These are phyloP conservation scores for Gliomastix tumulicola DNA, from an alignment of 2,329 filamentous ascomycete species.

Conservation along the genomic window DNA sequence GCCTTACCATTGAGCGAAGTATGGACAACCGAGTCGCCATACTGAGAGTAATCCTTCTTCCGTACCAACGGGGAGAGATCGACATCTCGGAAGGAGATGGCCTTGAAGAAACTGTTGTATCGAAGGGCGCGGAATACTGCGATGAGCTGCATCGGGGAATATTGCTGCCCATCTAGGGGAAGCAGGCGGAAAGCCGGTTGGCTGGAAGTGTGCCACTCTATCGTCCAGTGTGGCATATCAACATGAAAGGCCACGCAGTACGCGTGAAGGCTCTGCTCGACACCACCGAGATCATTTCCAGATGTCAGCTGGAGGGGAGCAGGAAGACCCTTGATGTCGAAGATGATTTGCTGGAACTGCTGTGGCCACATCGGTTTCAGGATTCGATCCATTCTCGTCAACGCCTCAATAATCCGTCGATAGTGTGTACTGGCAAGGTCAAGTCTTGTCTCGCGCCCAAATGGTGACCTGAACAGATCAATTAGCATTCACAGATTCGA, in stretches of 20 bases:
- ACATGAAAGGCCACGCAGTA: slow-evolving; percentile 47
- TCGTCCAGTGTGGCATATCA: slow-evolving; percentile 43
- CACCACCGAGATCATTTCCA: slow-evolving; percentile 47
- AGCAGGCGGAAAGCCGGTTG: slow-evolving; percentile 48
- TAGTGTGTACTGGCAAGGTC: slow-evolving; percentile 49
- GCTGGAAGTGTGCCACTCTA: slow-evolving; percentile 31
- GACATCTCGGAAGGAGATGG: slow-evolving; percentile 46
- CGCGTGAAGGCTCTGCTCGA: slow-evolving; percentile 46
- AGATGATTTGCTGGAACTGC: slow-evolving; percentile 44
- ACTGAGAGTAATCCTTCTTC: slow-evolving; percentile 33
- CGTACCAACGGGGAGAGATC: slow-evolving; percentile 34
- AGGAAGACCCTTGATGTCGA: slow-evolving; percentile 43
- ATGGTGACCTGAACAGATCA: slow-evolving; percentile 25
- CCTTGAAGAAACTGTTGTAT: slow-evolving; percentile 54
- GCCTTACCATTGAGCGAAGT: slow-evolving; percentile 43
- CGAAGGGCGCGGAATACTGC: slow-evolving; percentile 48
- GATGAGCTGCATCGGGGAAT: slow-evolving; percentile 45
- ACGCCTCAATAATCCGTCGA: slow-evolving; percentile 43
- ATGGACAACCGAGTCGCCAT: slow-evolving; percentile 40
- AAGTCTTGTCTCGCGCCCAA: slow-evolving; percentile 34
- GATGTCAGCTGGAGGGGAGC: slow-evolving; percentile 46
- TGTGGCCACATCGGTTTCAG: slow-evolving; percentile 53
- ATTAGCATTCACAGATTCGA: neutral
- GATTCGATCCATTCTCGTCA: slow-evolving; percentile 47
- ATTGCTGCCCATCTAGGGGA: slow-evolving; percentile 28